Evolutionary conservation across 2,329 filamentous ascomycete species (phyloP).

Genomic region (Aspergillus felis): DNA sequence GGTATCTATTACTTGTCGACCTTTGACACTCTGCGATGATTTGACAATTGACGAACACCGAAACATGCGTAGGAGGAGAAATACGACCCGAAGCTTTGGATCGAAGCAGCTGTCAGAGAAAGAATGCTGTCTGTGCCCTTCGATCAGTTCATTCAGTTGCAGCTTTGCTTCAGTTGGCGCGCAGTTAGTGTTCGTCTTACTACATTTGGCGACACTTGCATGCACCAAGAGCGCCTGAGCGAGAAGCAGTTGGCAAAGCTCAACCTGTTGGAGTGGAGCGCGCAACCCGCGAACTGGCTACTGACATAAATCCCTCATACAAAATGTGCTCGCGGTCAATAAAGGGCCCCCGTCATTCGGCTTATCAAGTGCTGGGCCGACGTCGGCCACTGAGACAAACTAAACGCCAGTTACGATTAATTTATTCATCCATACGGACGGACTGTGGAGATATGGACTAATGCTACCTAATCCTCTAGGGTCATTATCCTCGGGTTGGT

Average conservation of each 20-base stretch:
- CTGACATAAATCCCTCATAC: slow-evolving; percentile 21
- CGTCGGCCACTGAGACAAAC: not conserved
- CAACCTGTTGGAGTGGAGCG: not conserved
- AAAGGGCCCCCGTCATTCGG: not conserved
- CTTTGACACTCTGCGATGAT: not conserved
- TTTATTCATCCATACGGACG: not conserved
- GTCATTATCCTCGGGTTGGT: not conserved
- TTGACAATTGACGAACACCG: slow-evolving; percentile 3
- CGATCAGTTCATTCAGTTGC: not conserved
- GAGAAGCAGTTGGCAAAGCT: not conserved
- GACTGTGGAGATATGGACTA: not conserved
- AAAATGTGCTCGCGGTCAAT: slow-evolving; percentile 1
- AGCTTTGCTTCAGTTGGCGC: not conserved
- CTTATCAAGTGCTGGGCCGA: not conserved
- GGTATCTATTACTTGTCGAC: not conserved
- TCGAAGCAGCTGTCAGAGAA: not conserved
- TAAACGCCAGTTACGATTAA: not conserved
- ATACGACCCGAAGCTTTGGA: not conserved
- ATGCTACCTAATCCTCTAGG: not conserved
- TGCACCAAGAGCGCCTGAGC: not conserved
- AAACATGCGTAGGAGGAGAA: not conserved
- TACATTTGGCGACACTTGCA: slow-evolving; percentile 15
- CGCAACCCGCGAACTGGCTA: not conserved
- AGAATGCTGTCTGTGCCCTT: not conserved
- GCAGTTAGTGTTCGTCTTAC: slow-evolving; percentile 4